Evolutionary conservation across 805 yeast genomes (phyloP), one percentile per base, ranked within the genome.

Genomic region (Candida nitratophila): DNA sequence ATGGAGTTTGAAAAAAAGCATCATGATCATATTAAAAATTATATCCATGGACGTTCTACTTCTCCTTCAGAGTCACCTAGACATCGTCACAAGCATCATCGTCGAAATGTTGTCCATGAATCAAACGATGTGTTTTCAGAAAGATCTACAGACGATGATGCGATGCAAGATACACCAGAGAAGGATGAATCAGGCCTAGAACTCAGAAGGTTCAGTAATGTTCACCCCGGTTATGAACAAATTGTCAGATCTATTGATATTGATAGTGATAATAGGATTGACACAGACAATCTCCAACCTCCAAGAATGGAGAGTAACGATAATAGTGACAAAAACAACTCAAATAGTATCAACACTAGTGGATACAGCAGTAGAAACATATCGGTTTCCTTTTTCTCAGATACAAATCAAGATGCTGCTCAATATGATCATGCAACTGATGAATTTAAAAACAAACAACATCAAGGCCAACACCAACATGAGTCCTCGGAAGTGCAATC

Each of bases 311-410:
- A 29, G 4, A 29, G n/a, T 4, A 16, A 20, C 27, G 26, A 20
- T 27, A n/a, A n/a, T n/a, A 37, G 3, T 17, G 33, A 16, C 27
- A 16, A 9, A 12, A 27, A 24, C 30, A 37, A 17, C 32, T 29
- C 32, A 10, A 12, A 29, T 29, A 14, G 14, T 10, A 11, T 26
- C 17, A 27, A 16, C 17, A 16, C 16, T 14, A 39, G 24, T 37
- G 33, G 33, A 27, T 16, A 27, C 3, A 39, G n/a, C 12, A 46
- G 50, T 33, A 43, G 52, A 34, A 52, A 52, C 33, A 51, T 51
- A 4, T 54, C 61, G 14, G 60, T 55, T 4, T 37, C 47, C 15
- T 59, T 59, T 43, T 59, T 58, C 37, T 58, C 64, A 1, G 64
- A 58, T 43, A 45, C 47, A 24, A 61, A 52, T 47, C 8, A 40